Evolutionary conservation across 768 basidiomycete genomes (phyloP), one percentile per base, ranked within the genome.

Genomic region (Crucibulum laeve): DNA sequence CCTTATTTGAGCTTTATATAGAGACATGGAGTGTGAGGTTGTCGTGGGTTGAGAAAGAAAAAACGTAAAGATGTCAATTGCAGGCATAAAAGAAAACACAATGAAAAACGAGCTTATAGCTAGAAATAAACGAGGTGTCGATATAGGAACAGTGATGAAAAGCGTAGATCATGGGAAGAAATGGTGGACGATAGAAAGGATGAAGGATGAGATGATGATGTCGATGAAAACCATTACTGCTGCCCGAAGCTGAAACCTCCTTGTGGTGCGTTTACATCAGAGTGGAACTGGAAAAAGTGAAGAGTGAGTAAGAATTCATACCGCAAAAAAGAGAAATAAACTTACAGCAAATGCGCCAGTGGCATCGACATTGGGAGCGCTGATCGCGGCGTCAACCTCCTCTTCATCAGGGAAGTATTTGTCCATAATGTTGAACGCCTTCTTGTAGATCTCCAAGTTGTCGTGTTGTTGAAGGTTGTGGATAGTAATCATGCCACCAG

Each of bases 401-500:
- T 97, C 95, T 58, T 98, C 95, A 50, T 94, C 92, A 25, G 93
- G 91, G 87, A 95, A 96, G 73, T 95, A 96, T 60, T 94, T 94
- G 71, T 91, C 87, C 87, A 91, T 91, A 58, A 91, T 96, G 65
- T 91, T 91, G 77, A 93, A 99, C 32, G 94, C 95, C 73, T 99
- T 98, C 80, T 97, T 97, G 73, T 99, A 99, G 56, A 99, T 98
- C 55, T 98, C 95, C 67, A 97, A 68, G 69, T 99, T 99, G 71
- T 99, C 95, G 66, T 98, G 96, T 66, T 95, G 93, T 69, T 99
- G 96, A 43, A 98, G 81, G 66, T 97, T 94, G 75, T 99, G 95
- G 63, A 99, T 97, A 15, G 92, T 89, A 53, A 92, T 80, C 96
- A 99, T 98, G 42, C 96, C 96, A 46, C 96, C 94, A 7, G 94